Evolutionary conservation across 139 green algal genomes (phyloP), one percentile per base, ranked within the genome.

Genomic region (Chlorella ohadii): DNA sequence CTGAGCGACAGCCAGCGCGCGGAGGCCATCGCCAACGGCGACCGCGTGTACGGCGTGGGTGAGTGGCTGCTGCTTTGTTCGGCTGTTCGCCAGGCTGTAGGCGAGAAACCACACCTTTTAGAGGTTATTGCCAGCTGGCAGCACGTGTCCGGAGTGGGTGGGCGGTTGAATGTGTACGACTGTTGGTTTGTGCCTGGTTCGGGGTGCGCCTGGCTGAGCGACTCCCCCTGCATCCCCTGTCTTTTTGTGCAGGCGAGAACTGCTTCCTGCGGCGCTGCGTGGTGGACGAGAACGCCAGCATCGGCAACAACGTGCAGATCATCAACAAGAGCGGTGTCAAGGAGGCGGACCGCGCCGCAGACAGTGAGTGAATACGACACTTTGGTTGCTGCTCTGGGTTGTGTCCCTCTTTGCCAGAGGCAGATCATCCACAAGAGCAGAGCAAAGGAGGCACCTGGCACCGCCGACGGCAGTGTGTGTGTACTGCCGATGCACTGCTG

Each of bases 201-300:
- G n/a, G n/a, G n/a, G n/a, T n/a, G n/a, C n/a, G n/a, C n/a, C n/a
- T n/a, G n/a, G n/a, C n/a, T n/a, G n/a, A n/a, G n/a, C n/a, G n/a
- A n/a, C n/a, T n/a, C n/a, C n/a, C n/a, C n/a, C n/a, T n/a, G n/a
- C n/a, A n/a, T n/a, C n/a, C n/a, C n/a, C n/a, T n/a, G 63, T 56
- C 1, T 39, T 38, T 38, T 19, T 13, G 19, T 7, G 39, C 70
- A 77, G 70, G 74, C 27, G 59, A 57, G 4, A 90, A 90, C 31
- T 92, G 84, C 67, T 87, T 72, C 44, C 83, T 94, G 65, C 85
- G 86, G 68, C 83, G 86, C 44, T 87, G 83, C 38, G 88, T 96
- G 83, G 80, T 96, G 34, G 93, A 96, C 77, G 91, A 95, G 84
- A 96, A 96, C 74, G 91, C 81, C 0, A 82, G 83, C 59, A 94